These are phyloP conservation scores for Ceratobasidium sp. DNA, from an alignment of 1,284 basidiomycete species.

Conservation along the genomic window DNA sequence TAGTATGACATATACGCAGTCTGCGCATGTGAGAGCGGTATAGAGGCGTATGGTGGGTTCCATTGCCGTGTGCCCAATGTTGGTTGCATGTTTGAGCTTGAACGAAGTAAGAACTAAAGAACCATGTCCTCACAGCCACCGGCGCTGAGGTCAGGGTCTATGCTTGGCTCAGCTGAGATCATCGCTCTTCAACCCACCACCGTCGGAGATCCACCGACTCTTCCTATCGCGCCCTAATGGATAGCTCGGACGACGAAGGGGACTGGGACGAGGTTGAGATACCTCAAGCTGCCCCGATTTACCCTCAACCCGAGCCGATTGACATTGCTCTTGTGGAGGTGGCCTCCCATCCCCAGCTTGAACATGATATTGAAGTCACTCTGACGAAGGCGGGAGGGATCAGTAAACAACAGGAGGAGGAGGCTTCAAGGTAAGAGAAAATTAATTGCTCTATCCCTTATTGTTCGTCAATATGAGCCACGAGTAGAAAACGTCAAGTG, in stretches of 20 bases:
- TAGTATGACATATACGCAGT: constrained; percentile 88
- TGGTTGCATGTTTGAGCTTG: constrained; percentile 30
- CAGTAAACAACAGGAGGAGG: constrained; percentile 34
- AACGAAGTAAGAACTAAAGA: constrained; percentile 15
- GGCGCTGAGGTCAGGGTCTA: constrained; percentile 33
- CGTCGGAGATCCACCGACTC: constrained; percentile 11
- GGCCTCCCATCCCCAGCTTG: constrained; percentile 24
- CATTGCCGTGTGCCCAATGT: constrained; percentile 13
- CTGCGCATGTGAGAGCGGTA: constrained; percentile 63
- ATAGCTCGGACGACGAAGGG: constrained; percentile 38
- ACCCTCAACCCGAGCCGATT: constrained; percentile 14
- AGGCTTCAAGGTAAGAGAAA: constrained; percentile 16
- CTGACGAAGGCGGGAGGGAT: constrained; percentile 27
- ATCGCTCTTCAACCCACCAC: constrained; percentile 34
- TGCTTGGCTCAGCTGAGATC: constrained; percentile 28
- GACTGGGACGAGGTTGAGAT: constrained; percentile 45
- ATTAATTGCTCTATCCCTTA: neutral
- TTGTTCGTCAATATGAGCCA: neutral
- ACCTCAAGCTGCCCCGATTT: neutral
- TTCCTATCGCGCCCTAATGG: constrained; percentile 4
- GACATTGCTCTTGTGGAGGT: constrained; percentile 37
- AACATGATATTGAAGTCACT: constrained; percentile 43
- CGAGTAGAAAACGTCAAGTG: constrained; percentile 41
- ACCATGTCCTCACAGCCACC: constrained; percentile 24
- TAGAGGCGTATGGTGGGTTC: constrained; percentile 20